Evolutionary conservation across 495 filamentous ascomycete genomes (phyloP).

Genomic region (Staphylotrichum tortipilum): DNA sequence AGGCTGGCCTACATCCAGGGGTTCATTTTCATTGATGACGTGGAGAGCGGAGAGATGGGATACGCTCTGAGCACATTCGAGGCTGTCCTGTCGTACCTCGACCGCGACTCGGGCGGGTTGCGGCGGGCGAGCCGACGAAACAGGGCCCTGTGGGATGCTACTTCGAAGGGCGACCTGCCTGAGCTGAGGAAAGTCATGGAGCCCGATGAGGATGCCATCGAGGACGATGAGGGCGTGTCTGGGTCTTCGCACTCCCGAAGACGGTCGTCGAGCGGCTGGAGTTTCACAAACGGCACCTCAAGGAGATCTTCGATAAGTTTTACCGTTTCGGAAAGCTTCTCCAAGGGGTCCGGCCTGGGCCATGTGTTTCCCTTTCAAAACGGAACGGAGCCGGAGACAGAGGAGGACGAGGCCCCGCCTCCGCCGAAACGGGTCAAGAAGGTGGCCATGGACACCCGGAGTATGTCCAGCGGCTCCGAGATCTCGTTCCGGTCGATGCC

Average conservation of each 20-base stretch:
- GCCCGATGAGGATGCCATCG: slow-evolving; percentile 36
- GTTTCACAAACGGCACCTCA: slow-evolving; percentile 37
- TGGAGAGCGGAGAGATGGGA: slow-evolving; percentile 92
- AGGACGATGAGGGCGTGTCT: slow-evolving; percentile 35
- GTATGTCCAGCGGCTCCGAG: slow-evolving; percentile 76
- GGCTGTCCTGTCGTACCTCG: slow-evolving; percentile 85
- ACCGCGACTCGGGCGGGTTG: slow-evolving; percentile 70
- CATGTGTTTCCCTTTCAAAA: slow-evolving; percentile 88
- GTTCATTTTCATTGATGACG: slow-evolving; percentile 94
- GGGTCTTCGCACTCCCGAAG: slow-evolving; percentile 31
- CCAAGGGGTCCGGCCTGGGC: slow-evolving; percentile 57
- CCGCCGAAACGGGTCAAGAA: slow-evolving; percentile 55
- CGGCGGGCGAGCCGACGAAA: slow-evolving; percentile 80
- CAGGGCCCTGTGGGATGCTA: slow-evolving; percentile 79
- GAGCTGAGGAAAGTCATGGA: slow-evolving; percentile 76
- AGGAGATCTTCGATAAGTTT: slow-evolving; percentile 36
- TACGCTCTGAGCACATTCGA: slow-evolving; percentile 97
- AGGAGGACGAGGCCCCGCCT: slow-evolving; percentile 27
- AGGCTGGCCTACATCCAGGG: slow-evolving; percentile 86
- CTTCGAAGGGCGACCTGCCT: slow-evolving; percentile 60
- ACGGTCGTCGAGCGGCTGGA: slow-evolving; percentile 33
- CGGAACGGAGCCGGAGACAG: slow-evolving; percentile 25
- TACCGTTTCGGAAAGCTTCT: slow-evolving; percentile 35
- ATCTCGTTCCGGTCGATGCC: slow-evolving; percentile 69
- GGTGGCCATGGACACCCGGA: slow-evolving; percentile 81